Evolutionary conservation across 345 rosid genomes (phyloP), one percentile per base, ranked within the genome.

Genomic region (Boechera divaricarpa): DNA sequence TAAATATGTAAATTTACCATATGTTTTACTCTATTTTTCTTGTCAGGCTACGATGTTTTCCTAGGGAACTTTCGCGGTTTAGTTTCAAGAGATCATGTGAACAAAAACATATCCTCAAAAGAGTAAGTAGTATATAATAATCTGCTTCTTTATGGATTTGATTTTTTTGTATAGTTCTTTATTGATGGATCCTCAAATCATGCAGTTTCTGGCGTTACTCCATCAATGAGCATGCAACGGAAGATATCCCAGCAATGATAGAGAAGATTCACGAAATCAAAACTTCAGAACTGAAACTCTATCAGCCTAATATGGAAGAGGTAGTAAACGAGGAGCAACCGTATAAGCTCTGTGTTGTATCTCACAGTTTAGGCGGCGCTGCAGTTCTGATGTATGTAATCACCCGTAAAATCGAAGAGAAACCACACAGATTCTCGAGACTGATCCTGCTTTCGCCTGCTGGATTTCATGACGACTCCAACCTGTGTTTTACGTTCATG

Each of bases 291-390:
- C 81, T 95, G 80, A 89, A 81, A 57, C 80, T 87, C 13, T 77
- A 80, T 80, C 86, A 89, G 63, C 88, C 94, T 42, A 88, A 83
- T 75, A 5, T 54, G 0, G 83, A 82, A 70, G 91, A 88, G 79
- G 92, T 86, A 75, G 67, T 48, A 39, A 82, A 64, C 2, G 83
- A 80, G 35, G 86, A 85, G 51, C 95, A 91, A 72, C 97, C 89
- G 10, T 91, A 90, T 82, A 87, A 85, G 82, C 98, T 95, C 13
- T 92, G 94, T 79, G 87, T 96, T 72, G 77, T 92, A 78, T 83
- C 88, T 55, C 99, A 95, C 79, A 95, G 99, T 80, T 82, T 92
- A 82, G 99, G 99, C 39, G 98, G 99, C 51, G 98, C 99, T 35
- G 97, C 85, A 51, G 84, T 91, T 78, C 77, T 95, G 58, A 92